Conservation (phyloP, 257 asterid species). For the Echium plantagineum region DNA sequence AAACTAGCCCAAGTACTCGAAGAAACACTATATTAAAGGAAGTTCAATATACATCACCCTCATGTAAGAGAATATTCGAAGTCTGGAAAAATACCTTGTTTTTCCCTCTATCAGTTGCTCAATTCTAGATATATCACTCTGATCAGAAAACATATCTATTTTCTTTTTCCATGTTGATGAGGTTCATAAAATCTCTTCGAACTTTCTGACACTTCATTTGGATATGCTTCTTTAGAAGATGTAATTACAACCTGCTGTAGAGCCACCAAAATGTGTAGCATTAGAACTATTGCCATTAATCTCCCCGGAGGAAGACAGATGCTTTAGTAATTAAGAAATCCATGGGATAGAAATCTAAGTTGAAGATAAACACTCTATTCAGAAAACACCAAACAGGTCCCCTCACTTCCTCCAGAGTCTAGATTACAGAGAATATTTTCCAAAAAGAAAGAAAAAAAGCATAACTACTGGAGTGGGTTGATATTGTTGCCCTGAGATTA, state of each 20-base stretch:
- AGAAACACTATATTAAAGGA: not conserved
- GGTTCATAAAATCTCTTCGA: too few relatives aligned
- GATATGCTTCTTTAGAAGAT: conserved; percentile 31
- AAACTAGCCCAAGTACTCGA: not conserved
- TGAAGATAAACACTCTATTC: too few relatives aligned
- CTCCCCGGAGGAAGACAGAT: not conserved
- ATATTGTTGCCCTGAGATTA: not conserved
- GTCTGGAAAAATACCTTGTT: conserved; percentile 32
- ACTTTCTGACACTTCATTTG: too few relatives aligned
- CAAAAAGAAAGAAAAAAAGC: too few relatives aligned
- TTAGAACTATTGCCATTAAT: conserved; percentile 1
- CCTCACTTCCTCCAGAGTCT: not conserved
- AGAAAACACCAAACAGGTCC: not conserved
- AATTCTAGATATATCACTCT: conserved; percentile 52
- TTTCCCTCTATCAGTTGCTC: conserved; percentile 59
- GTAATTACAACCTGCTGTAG: conserved; percentile 28
- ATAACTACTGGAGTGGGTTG: too few relatives aligned
- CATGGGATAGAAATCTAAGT: not conserved
- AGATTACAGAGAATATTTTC: not conserved
- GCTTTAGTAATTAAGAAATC: not conserved
- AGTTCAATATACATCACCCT: not conserved
- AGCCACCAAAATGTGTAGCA: conserved; percentile 14
- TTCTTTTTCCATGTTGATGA: too few relatives aligned
- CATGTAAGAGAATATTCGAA: not conserved
- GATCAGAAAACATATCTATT: too few relatives aligned